Percentiles rank a stretch among this genome's conserved stretches.
Conservation (phyloP, 768 basidiomycete species). For the Tricholoma flavovirens region DNA sequence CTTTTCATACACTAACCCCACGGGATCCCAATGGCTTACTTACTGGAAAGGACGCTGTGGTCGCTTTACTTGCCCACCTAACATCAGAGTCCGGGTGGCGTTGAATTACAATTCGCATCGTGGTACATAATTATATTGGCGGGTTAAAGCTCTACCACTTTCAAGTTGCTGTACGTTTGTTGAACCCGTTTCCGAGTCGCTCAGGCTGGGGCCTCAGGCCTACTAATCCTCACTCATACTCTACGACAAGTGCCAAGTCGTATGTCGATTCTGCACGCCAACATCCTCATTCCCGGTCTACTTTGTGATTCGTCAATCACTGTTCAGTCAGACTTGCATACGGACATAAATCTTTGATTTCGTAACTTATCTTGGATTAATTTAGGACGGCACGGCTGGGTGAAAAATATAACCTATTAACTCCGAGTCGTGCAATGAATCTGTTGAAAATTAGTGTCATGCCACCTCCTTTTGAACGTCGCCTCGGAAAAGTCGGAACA, state of each 20-base stretch:
- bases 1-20: not conserved
- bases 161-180: no score
- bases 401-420: not conserved
- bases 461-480: not conserved
- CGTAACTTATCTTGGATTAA: not conserved
- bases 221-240: no score
- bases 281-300: no score
- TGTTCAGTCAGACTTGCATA: no score
- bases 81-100: not conserved
- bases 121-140: not conserved
- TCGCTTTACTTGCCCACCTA: not conserved
- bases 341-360: not conserved
- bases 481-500: not conserved
- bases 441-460: not conserved
- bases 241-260: no score
- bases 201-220: no score
- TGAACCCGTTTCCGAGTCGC: no score
- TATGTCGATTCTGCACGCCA: no score
- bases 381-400: not conserved
- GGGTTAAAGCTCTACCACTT: no score
- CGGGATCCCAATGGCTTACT: not conserved
- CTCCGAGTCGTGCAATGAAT: no score
- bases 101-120: not conserved
- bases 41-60: not conserved
- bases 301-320: no score